Evolutionary conservation across 2,329 filamentous ascomycete species (phyloP).

Genomic region (Aspergillus fijiensis): DNA sequence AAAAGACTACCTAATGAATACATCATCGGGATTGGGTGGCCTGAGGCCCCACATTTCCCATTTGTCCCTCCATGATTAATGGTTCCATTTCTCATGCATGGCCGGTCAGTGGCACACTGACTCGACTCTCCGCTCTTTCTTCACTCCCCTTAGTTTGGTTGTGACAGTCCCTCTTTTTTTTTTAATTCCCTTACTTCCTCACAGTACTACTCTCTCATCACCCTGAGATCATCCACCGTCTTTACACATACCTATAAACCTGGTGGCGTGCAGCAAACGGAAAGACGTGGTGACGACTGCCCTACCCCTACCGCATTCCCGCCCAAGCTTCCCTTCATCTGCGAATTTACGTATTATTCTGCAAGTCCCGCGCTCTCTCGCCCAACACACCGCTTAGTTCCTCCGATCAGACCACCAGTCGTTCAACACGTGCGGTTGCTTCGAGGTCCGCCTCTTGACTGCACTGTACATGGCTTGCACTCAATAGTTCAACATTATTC

Average conservation of each 20-base stretch:
- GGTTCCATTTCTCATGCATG: background rate
- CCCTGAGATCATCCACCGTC: background rate
- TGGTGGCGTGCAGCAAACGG: background rate
- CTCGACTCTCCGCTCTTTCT: background rate
- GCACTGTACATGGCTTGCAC: slow-evolving; percentile 16
- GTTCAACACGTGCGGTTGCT: slow-evolving; percentile 11
- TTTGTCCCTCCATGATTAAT: background rate
- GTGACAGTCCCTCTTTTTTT: background rate
- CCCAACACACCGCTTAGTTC: slow-evolving; percentile 18
- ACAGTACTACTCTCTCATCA: background rate
- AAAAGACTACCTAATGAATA: background rate
- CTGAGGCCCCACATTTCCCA: background rate
- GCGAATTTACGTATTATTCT: background rate
- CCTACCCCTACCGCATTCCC: slow-evolving; percentile 6
- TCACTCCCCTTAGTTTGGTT: background rate
- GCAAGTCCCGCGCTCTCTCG: background rate
- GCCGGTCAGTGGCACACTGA: too few species aligned
- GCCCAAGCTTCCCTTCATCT: slow-evolving; percentile 6
- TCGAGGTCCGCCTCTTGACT: slow-evolving; percentile 9
- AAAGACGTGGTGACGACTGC: slow-evolving; percentile 4
- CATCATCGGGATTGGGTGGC: background rate
- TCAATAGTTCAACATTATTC: slow-evolving; percentile 3
- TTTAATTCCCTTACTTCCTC: background rate
- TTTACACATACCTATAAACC: background rate
- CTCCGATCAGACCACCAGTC: slow-evolving; percentile 19